Conservation (phyloP, 1,139 yeast species). For the Waltiozyma solani region DNA sequence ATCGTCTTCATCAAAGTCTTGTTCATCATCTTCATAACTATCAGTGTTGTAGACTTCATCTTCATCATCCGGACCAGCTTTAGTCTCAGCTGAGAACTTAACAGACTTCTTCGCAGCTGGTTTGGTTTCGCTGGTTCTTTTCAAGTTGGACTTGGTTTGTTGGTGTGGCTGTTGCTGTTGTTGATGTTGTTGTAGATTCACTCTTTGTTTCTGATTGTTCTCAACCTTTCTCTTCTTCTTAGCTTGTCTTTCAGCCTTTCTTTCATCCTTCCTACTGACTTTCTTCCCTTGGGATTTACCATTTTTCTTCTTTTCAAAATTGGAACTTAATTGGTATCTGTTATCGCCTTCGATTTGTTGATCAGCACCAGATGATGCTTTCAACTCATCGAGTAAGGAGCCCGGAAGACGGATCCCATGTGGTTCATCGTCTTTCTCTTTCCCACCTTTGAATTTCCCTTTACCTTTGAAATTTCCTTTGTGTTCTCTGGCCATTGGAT, state of each 20-base stretch:
- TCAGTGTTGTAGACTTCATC: neutral
- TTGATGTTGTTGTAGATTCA: neutral
- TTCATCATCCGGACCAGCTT: neutral
- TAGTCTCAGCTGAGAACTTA: slow-evolving; percentile 4
- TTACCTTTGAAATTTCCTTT: neutral
- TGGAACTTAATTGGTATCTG: slow-evolving; percentile 13
- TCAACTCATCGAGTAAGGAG: slow-evolving; percentile 51
- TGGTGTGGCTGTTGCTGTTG: neutral
- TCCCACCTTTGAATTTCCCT: neutral
- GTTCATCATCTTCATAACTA: neutral
- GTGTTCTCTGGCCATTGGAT: too few species aligned
- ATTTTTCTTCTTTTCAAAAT: slow-evolving; percentile 14
- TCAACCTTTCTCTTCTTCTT: slow-evolving; percentile 35
- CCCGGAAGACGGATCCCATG: slow-evolving; percentile 63
- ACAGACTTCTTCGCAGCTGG: slow-evolving; percentile 30
- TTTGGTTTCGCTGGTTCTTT: neutral
- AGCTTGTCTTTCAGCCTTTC: slow-evolving; percentile 42
- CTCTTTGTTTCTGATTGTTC: neutral
- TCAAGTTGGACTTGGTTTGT: neutral
- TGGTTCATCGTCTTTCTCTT: slow-evolving; percentile 9
- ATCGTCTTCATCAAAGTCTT: neutral
- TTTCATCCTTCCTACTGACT: slow-evolving; percentile 41
- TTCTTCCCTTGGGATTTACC: slow-evolving; percentile 23
- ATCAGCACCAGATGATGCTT: slow-evolving; percentile 32
- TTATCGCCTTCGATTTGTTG: slow-evolving; percentile 23